Evolutionary conservation across 2,329 filamentous ascomycete genomes (phyloP).

Genomic region (Microcyclospora pomicola): DNA sequence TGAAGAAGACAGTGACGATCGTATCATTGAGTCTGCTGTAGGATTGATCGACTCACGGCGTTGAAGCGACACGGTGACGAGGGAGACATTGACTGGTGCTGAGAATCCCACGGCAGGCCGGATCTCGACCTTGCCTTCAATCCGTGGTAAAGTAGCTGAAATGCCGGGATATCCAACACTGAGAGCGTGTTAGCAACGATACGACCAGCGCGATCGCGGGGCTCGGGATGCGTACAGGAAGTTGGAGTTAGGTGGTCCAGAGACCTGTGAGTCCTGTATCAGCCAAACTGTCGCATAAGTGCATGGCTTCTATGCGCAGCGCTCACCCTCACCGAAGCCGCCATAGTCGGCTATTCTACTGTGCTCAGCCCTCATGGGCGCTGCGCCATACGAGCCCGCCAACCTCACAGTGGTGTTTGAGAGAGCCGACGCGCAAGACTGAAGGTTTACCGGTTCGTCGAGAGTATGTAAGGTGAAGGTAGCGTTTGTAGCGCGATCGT

Average conservation of each 20-base stretch:
- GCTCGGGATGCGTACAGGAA: slow-evolving; percentile 43
- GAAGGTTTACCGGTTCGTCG: too few relatives aligned
- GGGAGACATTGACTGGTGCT: slow-evolving; percentile 76
- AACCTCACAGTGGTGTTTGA: not conserved
- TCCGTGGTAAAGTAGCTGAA: slow-evolving; percentile 89
- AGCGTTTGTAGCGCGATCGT: too few relatives aligned
- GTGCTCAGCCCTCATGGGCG: slow-evolving; percentile 14
- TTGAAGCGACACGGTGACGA: slow-evolving; percentile 88
- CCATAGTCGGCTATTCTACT: slow-evolving; percentile 20
- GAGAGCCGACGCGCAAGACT: not conserved
- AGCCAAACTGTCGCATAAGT: too few relatives aligned
- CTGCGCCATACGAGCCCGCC: slow-evolving; percentile 4
- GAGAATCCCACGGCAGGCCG: slow-evolving; percentile 73
- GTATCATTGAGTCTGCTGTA: slow-evolving; percentile 83
- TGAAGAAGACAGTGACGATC: slow-evolving; percentile 70
- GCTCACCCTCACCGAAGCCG: slow-evolving; percentile 86
- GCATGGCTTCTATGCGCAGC: slow-evolving; percentile 21
- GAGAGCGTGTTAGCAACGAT: not conserved
- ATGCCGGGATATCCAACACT: slow-evolving; percentile 88
- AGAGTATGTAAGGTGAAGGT: too few relatives aligned
- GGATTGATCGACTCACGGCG: slow-evolving; percentile 93
- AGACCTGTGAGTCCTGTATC: too few relatives aligned
- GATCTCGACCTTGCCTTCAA: slow-evolving; percentile 96
- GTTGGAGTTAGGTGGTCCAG: slow-evolving; percentile 31
- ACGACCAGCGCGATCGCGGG: too few relatives aligned